These are phyloP conservation scores for Aspergillus uvarum DNA, from an alignment of 2,329 filamentous ascomycete species.

Conservation along the genomic window DNA sequence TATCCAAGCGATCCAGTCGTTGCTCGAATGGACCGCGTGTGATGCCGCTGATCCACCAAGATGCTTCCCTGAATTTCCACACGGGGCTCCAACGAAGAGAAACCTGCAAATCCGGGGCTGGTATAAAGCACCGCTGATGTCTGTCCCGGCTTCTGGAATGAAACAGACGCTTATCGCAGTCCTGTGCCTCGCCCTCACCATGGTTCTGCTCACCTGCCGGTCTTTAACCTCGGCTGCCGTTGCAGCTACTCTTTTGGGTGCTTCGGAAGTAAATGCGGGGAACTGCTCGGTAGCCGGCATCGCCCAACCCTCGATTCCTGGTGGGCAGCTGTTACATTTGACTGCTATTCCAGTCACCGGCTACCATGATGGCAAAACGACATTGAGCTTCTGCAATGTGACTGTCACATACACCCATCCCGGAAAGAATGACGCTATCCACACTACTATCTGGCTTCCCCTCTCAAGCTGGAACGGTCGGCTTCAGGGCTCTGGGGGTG, in stretches of 20 bases:
- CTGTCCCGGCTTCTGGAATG: neutral
- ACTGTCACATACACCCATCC: constrained; percentile 8
- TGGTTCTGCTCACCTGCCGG: neutral
- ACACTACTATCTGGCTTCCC: constrained; percentile 6
- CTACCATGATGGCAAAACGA: neutral
- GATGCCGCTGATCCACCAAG: neutral
- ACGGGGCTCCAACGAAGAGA: neutral
- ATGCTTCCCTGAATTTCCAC: neutral
- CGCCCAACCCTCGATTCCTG: constrained; percentile 6
- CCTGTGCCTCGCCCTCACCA: neutral
- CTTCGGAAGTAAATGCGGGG: neutral
- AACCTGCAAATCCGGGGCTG: neutral
- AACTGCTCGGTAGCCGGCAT: constrained; percentile 8
- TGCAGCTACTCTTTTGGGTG: neutral
- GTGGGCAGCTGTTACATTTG: constrained; percentile 5
- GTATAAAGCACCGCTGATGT: neutral
- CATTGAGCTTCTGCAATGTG: constrained; percentile 5
- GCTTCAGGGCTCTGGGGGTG: constrained; percentile 7
- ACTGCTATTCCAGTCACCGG: constrained; percentile 3
- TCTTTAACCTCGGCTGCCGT: neutral
- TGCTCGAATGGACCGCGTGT: neutral
- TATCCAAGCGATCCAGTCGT: neutral
- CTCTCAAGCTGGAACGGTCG: constrained; percentile 6
- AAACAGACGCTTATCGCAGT: neutral
- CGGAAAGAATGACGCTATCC: constrained; percentile 4